Evolutionary conservation across 2,329 filamentous ascomycete species (phyloP).

Genomic region (Neonectria neomacrospora): DNA sequence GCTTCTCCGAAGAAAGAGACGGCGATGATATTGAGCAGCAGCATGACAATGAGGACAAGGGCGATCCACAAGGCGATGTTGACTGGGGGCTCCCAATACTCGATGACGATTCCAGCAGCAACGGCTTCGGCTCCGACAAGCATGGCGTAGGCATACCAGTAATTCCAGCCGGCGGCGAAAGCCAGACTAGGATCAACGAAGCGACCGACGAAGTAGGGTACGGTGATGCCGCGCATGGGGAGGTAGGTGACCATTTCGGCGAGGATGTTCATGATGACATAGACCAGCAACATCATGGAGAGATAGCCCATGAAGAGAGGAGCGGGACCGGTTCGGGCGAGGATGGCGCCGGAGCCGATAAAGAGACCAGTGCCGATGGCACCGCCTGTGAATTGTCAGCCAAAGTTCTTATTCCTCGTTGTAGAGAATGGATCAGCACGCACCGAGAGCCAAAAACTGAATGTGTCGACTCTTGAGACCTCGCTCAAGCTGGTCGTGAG

Average conservation of each 20-base stretch:
- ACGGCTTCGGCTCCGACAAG: constrained; percentile 68
- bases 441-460: constrained; percentile 68
- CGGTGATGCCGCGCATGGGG: constrained; percentile 66
- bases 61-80: constrained; percentile 69
- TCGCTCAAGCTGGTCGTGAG: constrained; percentile 61
- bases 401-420: not conserved
- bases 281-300: constrained; percentile 64
- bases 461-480: constrained; percentile 70
- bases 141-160: constrained; percentile 71
- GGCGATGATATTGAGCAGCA: constrained; percentile 66
- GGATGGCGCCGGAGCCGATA: constrained; percentile 68
- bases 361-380: constrained; percentile 73
- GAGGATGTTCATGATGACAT: constrained; percentile 64
- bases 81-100: constrained; percentile 68
- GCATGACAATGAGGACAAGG: constrained; percentile 64
- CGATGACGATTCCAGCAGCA: constrained; percentile 67
- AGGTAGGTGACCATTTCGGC: constrained; percentile 67
- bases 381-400: constrained; percentile 47
- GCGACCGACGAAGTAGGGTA: constrained; percentile 66
- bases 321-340: constrained; percentile 68
- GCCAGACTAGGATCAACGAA: constrained; percentile 66
- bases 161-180: constrained; percentile 70
- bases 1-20: constrained; percentile 69
- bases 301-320: constrained; percentile 77
- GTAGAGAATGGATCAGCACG: not conserved